These are phyloP conservation scores for Fusarium lateritium DNA, from an alignment of 2,329 filamentous ascomycete genomes.

Conservation along the genomic window DNA sequence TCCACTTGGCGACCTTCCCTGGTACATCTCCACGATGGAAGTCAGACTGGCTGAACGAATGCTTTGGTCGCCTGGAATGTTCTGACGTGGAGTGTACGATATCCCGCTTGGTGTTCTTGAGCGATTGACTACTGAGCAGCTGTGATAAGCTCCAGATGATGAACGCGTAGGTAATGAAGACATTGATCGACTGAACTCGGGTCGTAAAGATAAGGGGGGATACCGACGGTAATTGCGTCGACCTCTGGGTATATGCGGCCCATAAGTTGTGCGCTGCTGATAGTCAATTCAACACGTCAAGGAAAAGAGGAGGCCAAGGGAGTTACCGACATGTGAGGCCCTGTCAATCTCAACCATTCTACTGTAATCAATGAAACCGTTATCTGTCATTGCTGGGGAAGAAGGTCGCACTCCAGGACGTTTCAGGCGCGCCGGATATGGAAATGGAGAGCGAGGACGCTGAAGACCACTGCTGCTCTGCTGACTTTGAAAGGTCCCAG, in stretches of 20 bases:
- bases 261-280: slow-evolving; percentile 62
- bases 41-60: slow-evolving; percentile 64
- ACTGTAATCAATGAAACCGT: slow-evolving; percentile 64
- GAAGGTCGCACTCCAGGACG: slow-evolving; percentile 66
- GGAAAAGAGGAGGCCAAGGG: not conserved
- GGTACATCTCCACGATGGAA: slow-evolving; percentile 66
- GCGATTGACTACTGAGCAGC: slow-evolving; percentile 40
- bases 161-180: slow-evolving; percentile 55
- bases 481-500: slow-evolving; percentile 64
- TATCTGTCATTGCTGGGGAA: slow-evolving; percentile 65
- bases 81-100: slow-evolving; percentile 47
- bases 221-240: slow-evolving; percentile 55
- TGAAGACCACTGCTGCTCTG: slow-evolving; percentile 60
- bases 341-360: slow-evolving; percentile 67
- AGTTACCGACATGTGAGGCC: slow-evolving; percentile 59
- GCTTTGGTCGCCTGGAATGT: slow-evolving; percentile 55
- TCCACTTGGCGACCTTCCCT: slow-evolving; percentile 47
- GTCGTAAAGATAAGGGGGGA: slow-evolving; percentile 57
- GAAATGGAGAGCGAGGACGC: slow-evolving; percentile 71
- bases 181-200: slow-evolving; percentile 59
- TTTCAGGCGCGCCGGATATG: slow-evolving; percentile 70
- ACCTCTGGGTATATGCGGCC: slow-evolving; percentile 58
- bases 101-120: slow-evolving; percentile 58
- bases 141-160: slow-evolving; percentile 48
- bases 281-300: slow-evolving; percentile 1